A percentile compares a stretch with the other conserved stretches of the same genome.
phyloP scores from a whole-genome alignment of 2,329 filamentous ascomycete genomes.

The Trichoderma sp. region DNA sequence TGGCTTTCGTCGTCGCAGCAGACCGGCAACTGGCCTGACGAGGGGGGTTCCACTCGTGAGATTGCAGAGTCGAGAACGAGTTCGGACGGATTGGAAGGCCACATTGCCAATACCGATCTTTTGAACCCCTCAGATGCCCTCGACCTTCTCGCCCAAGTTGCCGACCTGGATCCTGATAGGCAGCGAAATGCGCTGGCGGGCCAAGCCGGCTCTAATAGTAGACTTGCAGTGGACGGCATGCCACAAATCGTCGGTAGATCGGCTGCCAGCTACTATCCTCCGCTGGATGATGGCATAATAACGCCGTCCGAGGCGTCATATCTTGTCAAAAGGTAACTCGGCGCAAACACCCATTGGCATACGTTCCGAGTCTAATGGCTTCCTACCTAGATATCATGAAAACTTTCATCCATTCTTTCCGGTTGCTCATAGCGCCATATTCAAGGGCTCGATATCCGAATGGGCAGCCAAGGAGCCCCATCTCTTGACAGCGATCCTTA shows the following conservation, averaged over 20 bases:
- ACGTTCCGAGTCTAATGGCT: not conserved
- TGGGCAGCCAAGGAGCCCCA: conserved; percentile 5
- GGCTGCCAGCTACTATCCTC: not conserved
- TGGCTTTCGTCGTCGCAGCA: not conserved
- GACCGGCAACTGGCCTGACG: conserved; percentile 5
- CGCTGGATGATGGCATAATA: not conserved
- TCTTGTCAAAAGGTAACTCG: not conserved
- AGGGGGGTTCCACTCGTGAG: conserved; percentile 5
- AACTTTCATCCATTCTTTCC: not conserved
- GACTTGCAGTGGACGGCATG: not conserved
- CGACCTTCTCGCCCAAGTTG: conserved; percentile 3
- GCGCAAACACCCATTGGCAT: not conserved
- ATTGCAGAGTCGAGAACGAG: conserved; percentile 3
- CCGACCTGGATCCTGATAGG: conserved; percentile 6
- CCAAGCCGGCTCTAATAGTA: not conserved
- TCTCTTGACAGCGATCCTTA: conserved; percentile 3
- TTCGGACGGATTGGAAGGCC: conserved; percentile 3
- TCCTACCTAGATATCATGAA: not conserved
- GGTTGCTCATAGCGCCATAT: not conserved
- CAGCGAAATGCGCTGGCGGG: not conserved
- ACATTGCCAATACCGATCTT: conserved; percentile 8
- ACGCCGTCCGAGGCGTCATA: not conserved
- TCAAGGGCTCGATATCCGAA: conserved; percentile 1
- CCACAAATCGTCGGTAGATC: not conserved
- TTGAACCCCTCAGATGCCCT: conserved; percentile 8